Evolutionary conservation across 2,329 filamentous ascomycete genomes (phyloP), one percentile per base, ranked within the genome.

Genomic region (Hypoxylon sp.): DNA sequence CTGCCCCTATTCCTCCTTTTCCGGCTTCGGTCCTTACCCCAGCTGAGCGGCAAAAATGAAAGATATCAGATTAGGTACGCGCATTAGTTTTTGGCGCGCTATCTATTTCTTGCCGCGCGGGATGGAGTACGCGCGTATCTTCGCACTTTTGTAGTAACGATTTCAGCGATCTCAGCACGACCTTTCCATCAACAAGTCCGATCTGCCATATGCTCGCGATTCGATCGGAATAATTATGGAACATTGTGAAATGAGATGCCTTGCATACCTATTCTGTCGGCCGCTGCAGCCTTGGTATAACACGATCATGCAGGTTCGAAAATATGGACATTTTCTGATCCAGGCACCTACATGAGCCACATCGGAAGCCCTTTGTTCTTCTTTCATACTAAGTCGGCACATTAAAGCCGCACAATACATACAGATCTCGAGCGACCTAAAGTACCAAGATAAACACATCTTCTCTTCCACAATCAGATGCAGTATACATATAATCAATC

Each of bases 1-100:
- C n/a, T n/a, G n/a, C n/a, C 51, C 51, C 45, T 45, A 40, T 36
- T 58, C 30, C 49, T 33, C 49, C 32, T 11, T 52, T 57, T 28
- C 50, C 30, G 36, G 11, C 52, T 56, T 52, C 30, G 30, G 33
- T 48, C 14, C 40, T 22, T 45, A 38, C 49, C 50, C 30, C 16
- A 44, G 30, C 24, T 30, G 18, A 3, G 24, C 18, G 16, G n/a
- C 30, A 30, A 26, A 26, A 26, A 46, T 16, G 28, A 24, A 28
- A 26, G 14, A 16, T 8, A 14, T 22, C 14, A 24, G 36, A 42
- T 53, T 42, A 16, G 20, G 24, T 26, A n/a, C 8, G 24, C 36
- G 14, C 8, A 22, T 32, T 44, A n/a, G 26, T 38, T 53, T 44
- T 53, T 38, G 14, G 36, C 51, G 51, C 51, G 36, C 51, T 32